Base-by-base conservation (phyloP, 192 early-diverging fungal genomes). In the Mortierella hygrophila region DNA sequence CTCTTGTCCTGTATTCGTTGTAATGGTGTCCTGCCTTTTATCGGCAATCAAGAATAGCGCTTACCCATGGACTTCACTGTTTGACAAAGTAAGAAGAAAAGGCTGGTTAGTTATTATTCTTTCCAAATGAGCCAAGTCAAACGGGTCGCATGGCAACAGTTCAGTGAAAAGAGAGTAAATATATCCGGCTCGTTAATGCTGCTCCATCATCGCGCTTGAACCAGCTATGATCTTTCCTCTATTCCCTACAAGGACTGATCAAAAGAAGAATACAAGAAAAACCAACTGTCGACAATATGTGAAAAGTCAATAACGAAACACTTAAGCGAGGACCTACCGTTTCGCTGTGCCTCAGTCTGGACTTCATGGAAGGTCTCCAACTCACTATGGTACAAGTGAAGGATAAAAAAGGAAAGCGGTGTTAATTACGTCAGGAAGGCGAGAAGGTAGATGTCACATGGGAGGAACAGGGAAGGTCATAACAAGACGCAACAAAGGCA, bases 11-110 rank as follows among this genome's bases (percentile, higher is more conserved):
- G 70, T n/a, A 21, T 38, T 20, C 40, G 49, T 21, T 38, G 38
- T 37, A 16, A 1, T 41, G 69, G 46, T 15, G 2, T 54, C 32
- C 57, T 71, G 16, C 3, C 1, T 79, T 70, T 26, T 44, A 1
- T 57, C 8, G 26, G n/a, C 65, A 3, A 6, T 69, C 60, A 78
- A 77, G 68, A 74, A 35, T n/a, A 20, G 15, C 38, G 75, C 84
- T 86, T 86, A 86, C 84, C 84, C 84, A 86, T 86, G 65, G 84
- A 86, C 49, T 86, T 86, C 78, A 85, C 83, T 85, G 77, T 41
- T n/a, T 26, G 9, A 73, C 20, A 76, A 44, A 40, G 15, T 23
- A 41, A 77, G 9, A 42, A 73, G 13, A 44, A 73, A 73, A 52
- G 9, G 44, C 1, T 73, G 72, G 37, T 71, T 32, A 65, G 60